Conservation (phyloP, 345 rosid genomes). For the Camelina sativa region DNA sequence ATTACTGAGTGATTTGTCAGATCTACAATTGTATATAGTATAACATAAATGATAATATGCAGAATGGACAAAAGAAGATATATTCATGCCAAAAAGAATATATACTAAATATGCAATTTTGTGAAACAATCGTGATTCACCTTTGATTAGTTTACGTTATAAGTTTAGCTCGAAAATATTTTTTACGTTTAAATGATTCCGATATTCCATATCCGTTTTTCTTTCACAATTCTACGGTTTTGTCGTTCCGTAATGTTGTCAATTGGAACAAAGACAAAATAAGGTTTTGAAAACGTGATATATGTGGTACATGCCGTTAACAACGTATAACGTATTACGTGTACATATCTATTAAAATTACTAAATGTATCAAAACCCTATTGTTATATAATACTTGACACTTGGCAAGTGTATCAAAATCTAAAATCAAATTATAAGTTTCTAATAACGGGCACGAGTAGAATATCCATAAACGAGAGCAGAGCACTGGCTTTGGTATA, state of each 20-base stretch:
- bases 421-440: neutral
- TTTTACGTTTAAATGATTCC: neutral
- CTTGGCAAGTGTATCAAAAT: conserved; percentile 16
- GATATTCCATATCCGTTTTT: neutral
- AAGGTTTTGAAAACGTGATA: neutral
- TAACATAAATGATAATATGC: neutral
- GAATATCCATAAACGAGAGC: conserved; percentile 6
- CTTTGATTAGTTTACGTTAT: neutral
- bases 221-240: neutral
- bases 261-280: neutral
- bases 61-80: neutral
- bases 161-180: neutral
- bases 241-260: neutral
- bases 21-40: neutral
- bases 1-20: neutral
- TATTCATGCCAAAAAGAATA: neutral
- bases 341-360: too few relatives aligned
- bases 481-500: conserved; percentile 1
- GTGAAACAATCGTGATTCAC: conserved; percentile 13
- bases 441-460: conserved; percentile 5
- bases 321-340: neutral
- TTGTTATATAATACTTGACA: conserved; percentile 6
- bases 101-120: neutral
- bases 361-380: too few relatives aligned
- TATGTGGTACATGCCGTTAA: conserved; percentile 4